These are phyloP conservation scores for Warburgia ugandensis DNA, from an alignment of 164 flowering plant species.

Conservation along the genomic window DNA sequence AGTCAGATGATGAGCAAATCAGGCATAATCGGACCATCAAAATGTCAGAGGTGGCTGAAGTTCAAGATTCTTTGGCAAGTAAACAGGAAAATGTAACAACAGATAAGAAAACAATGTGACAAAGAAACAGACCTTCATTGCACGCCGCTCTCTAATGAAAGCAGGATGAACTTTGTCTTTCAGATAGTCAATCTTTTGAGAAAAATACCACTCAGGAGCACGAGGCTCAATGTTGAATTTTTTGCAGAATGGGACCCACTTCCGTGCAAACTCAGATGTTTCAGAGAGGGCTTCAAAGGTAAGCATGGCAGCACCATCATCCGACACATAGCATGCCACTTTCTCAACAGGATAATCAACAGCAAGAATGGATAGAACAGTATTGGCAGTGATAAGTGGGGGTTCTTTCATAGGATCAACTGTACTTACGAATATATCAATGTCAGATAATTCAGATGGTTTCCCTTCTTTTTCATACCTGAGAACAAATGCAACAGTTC, in stretches of 20 bases:
- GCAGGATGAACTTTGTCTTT: conserved; percentile 86
- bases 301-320: conserved; percentile 96
- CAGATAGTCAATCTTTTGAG: conserved; percentile 78
- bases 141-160: conserved; percentile 87
- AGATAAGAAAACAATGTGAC: neutral
- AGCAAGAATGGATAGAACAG: conserved; percentile 88
- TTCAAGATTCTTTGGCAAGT: neutral
- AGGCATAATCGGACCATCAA: too few relatives aligned
- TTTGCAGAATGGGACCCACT: conserved; percentile 95
- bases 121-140: conserved; percentile 63
- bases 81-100: neutral
- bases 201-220: conserved; percentile 91
- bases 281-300: conserved; percentile 86
- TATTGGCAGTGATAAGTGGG: conserved; percentile 92
- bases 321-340: conserved; percentile 94
- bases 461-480: conserved; percentile 94
- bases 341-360: conserved; percentile 97
- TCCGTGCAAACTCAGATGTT: conserved; percentile 87
- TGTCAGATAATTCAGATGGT: conserved; percentile 88
- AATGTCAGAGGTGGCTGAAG: neutral
- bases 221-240: conserved; percentile 83
- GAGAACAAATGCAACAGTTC: conserved; percentile 1
- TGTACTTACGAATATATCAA: conserved; percentile 94
- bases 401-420: conserved; percentile 96
- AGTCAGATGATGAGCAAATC: too few relatives aligned